phyloP scores from a whole-genome alignment of 768 basidiomycete species.

The Hygrocybe punicea region DNA sequence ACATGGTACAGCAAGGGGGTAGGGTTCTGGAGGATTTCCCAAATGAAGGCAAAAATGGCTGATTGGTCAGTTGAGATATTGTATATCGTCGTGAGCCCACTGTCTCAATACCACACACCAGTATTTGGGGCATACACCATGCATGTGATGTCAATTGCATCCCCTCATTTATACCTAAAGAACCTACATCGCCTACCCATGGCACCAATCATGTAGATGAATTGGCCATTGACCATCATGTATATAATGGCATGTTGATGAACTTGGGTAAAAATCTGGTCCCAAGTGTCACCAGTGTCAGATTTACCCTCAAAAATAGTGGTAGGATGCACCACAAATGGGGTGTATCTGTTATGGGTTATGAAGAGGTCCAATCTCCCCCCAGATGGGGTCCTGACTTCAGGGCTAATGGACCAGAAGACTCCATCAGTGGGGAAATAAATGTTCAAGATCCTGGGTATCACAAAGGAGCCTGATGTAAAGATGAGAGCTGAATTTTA shows the following conservation, averaged over 20 bases:
- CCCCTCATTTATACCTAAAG: background rate
- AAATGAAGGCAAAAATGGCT: background rate
- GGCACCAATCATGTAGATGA: constrained; percentile 1
- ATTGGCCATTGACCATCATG: background rate
- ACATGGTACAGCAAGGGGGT: background rate
- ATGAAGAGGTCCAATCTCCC: background rate
- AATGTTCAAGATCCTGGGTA: background rate
- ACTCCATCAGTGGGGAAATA: background rate
- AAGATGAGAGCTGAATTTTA: background rate
- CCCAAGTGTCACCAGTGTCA: background rate
- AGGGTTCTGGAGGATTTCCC: background rate
- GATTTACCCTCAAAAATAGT: background rate
- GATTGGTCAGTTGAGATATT: background rate
- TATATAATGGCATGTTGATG: background rate
- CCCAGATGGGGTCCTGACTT: background rate
- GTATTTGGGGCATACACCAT: background rate
- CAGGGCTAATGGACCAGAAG: background rate
- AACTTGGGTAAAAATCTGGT: background rate
- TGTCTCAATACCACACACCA: background rate
- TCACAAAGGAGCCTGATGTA: background rate
- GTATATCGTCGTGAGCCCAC: background rate
- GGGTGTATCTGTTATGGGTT: background rate
- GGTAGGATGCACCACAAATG: background rate
- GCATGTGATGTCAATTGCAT: background rate
- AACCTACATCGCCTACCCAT: background rate